A percentile compares a stretch with the other conserved stretches of the same genome.
Evolutionary conservation across 2,329 filamentous ascomycete species (phyloP).

Genomic region (Diaporthe sp.): DNA sequence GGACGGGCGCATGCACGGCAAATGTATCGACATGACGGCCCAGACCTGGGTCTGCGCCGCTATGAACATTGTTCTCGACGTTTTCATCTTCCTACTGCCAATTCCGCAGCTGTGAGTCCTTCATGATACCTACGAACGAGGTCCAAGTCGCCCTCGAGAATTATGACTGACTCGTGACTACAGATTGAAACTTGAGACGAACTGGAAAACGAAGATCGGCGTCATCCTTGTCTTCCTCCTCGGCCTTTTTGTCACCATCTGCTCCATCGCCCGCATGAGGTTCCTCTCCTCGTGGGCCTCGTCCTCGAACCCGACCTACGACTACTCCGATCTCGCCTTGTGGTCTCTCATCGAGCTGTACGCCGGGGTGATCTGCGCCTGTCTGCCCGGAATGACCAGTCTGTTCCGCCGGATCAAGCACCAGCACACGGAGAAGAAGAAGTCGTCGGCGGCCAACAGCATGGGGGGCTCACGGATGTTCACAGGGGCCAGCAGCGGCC

Average conservation of each 20-base stretch:
- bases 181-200: conserved; percentile 47
- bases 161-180: background rate
- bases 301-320: conserved; percentile 57
- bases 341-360: conserved; percentile 60
- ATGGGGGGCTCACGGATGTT: conserved; percentile 34
- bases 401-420: conserved; percentile 45
- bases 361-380: conserved; percentile 57
- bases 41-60: conserved; percentile 49
- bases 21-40: conserved; percentile 51
- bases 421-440: conserved; percentile 42
- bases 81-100: conserved; percentile 52
- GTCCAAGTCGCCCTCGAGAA: background rate
- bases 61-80: conserved; percentile 53
- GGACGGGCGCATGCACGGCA: conserved; percentile 42
- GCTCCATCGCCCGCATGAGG: conserved; percentile 53
- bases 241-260: conserved; percentile 53
- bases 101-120: conserved; percentile 49
- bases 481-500: conserved; percentile 30
- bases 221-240: conserved; percentile 55
- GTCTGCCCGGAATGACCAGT: conserved; percentile 55
- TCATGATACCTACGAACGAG: background rate
- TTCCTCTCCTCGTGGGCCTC: conserved; percentile 51
- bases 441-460: conserved; percentile 39
- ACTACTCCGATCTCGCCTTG: conserved; percentile 56
- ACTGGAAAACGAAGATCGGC: conserved; percentile 45